A percentile compares a stretch with the other conserved stretches of the same genome.
Conservation (phyloP, 345 rosid species). For the Noccaea caerulescens region DNA sequence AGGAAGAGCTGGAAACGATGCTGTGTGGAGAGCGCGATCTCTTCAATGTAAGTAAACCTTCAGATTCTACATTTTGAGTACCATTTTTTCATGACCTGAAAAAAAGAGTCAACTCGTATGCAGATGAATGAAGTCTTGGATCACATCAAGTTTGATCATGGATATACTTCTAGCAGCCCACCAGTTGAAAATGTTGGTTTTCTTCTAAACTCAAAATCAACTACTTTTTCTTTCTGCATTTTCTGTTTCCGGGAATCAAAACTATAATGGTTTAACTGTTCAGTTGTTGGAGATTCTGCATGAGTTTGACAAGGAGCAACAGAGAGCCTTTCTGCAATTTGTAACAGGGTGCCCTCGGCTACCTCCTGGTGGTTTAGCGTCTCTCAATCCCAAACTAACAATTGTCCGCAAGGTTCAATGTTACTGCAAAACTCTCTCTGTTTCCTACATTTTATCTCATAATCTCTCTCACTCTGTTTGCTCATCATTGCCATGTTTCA, state of each 20-base stretch:
- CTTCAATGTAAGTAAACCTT: conserved; percentile 60
- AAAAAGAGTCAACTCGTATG: background rate
- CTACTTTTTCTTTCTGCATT: background rate
- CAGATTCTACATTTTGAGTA: background rate
- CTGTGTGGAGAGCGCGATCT: conserved; percentile 83
- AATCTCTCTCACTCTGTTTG: background rate
- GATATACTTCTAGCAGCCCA: conserved; percentile 96
- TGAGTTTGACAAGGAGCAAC: conserved; percentile 65
- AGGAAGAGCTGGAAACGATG: conserved; percentile 81
- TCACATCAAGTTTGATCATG: conserved; percentile 96
- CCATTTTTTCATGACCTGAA: conserved; percentile 20
- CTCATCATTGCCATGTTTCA: background rate
- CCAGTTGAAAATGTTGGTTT: conserved; percentile 62
- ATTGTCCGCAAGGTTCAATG: conserved; percentile 81
- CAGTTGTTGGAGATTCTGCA: conserved; percentile 82
- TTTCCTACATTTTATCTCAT: background rate
- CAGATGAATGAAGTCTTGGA: conserved; percentile 83
- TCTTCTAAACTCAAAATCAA: background rate
- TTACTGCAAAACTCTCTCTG: conserved; percentile 1
- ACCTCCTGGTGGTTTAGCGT: conserved; percentile 92
- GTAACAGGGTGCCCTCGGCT: conserved; percentile 95
- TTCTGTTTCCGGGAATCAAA: conserved; percentile 17
- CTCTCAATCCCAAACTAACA: conserved; percentile 87
- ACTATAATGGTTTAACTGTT: conserved; percentile 24
- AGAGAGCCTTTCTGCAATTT: conserved; percentile 86